phyloP scores from a whole-genome alignment of 345 rosid species.

The Aegle marmelos region DNA sequence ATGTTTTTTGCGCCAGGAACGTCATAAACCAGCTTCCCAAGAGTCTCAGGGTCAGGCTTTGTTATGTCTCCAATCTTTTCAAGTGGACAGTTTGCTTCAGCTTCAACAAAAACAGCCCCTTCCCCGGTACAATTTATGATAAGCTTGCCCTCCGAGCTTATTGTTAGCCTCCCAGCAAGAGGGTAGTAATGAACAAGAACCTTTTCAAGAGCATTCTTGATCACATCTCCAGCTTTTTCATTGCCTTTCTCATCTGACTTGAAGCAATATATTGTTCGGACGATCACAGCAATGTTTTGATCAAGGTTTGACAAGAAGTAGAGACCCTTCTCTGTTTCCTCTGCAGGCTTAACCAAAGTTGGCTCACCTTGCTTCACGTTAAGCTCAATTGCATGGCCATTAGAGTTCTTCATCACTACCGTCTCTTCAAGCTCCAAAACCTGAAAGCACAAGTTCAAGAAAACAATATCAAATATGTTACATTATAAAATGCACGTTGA shows the following conservation, averaged over 20 bases:
- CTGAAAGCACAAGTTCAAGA: conserved; percentile 41
- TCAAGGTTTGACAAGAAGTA: conserved; percentile 91
- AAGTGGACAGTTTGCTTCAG: conserved; percentile 63
- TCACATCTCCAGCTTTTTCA: conserved; percentile 49
- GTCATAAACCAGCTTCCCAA: conserved; percentile 79
- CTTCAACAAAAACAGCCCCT: conserved; percentile 89
- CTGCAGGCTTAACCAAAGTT: conserved; percentile 58
- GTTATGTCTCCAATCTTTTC: conserved; percentile 77
- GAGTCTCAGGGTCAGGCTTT: conserved; percentile 70
- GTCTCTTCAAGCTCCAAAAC: conserved; percentile 42
- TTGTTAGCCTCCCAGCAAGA: conserved; percentile 74
- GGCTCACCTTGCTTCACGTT: conserved; percentile 58
- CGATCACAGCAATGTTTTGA: conserved; percentile 77
- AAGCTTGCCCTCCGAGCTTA: conserved; percentile 79
- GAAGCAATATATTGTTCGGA: conserved; percentile 83
- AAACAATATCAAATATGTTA: conserved; percentile 25
- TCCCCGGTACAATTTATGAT: conserved; percentile 69
- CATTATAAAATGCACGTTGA: neutral
- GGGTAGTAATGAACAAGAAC: conserved; percentile 86
- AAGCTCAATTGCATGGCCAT: conserved; percentile 38
- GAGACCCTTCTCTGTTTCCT: conserved; percentile 66
- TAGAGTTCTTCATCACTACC: conserved; percentile 45
- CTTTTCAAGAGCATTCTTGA: conserved; percentile 64
- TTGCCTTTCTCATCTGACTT: conserved; percentile 65
- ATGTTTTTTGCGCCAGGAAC: conserved; percentile 79